Base-by-base conservation (phyloP, 495 filamentous ascomycete species). In the Penicillium cinerascens region DNA sequence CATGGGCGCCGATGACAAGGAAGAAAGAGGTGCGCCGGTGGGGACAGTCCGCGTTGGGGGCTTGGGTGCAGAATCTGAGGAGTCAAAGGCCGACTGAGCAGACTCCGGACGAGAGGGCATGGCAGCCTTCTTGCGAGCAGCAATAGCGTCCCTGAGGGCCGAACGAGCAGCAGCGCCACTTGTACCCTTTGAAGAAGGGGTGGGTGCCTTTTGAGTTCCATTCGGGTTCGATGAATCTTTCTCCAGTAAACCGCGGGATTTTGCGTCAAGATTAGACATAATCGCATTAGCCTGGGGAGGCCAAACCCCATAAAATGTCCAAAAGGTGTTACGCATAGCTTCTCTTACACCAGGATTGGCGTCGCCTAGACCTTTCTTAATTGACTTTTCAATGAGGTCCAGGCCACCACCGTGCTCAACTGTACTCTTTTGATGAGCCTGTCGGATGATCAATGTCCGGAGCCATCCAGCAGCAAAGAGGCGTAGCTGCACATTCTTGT, bases 401-500 rank as follows among this genome's bases (percentile, higher is more conserved):
- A 95, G 59, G 3, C 89, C 86, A 18, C 90, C 91, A 23, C 82
- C 78, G 64, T 93, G 89, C 60, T 97, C 92, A 43, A 96, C 75
- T 9, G 89, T 82, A 44, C 71, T 80, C 67, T 89, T 95, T 60
- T 95, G 85, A 56, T 86, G 81, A 3, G 82, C 70, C 64, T 96
- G 88, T 52, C 88, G 87, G 47, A 75, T 85, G 26, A 98, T 69
- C 29, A 97, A 56, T 3, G 87, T 90, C 66, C 82, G 88, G 11
- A 97, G 70, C 93, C 93, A 98, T 11, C 82, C 87, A 17, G 87
- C 71, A 10, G 85, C 86, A 69, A 83, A 96, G 2, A 80, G 80
- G 44, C 93, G 83, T 22, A 91, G 80, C 56, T 90, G 85, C 2
- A 89, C 83, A 65, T 96, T 97, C 73, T 96, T 98, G 65, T 97